A percentile compares a stretch with the other conserved stretches of the same genome.
These are phyloP conservation scores for Globisporangium barbulae DNA, from an alignment of 352 stramenopile genomes.

Conservation along the genomic window DNA sequence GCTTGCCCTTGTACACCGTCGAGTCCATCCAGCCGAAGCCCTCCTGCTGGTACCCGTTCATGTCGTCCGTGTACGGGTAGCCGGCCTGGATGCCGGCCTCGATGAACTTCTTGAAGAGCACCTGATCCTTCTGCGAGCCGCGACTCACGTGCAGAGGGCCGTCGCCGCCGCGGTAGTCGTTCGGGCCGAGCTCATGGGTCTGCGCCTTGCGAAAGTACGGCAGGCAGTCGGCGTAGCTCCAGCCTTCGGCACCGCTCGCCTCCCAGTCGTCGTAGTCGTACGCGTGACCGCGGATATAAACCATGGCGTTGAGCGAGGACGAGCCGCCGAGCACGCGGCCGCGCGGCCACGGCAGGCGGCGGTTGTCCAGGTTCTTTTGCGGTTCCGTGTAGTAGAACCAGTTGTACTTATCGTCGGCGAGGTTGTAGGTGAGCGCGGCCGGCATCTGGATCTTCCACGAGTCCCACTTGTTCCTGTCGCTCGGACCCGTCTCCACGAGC, in stretches of 20 bases:
- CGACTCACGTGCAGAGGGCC: conserved; percentile 78
- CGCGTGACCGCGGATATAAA: conserved; percentile 88
- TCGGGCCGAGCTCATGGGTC: conserved; percentile 64
- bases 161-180: conserved; percentile 82
- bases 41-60: conserved; percentile 89
- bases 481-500: conserved; percentile 88
- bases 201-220: conserved; percentile 89
- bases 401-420: conserved; percentile 84
- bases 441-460: conserved; percentile 92
- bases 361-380: conserved; percentile 80
- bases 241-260: conserved; percentile 58
- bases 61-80: conserved; percentile 87
- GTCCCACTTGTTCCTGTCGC: conserved; percentile 80
- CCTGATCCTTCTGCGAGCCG: conserved; percentile 73
- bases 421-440: conserved; percentile 82
- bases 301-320: conserved; percentile 89
- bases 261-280: conserved; percentile 89
- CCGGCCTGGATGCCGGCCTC: conserved; percentile 81
- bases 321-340: conserved; percentile 87
- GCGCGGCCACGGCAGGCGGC: conserved; percentile 78
- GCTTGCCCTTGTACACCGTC: conserved; percentile 77
- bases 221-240: conserved; percentile 86
- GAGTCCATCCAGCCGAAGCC: conserved; percentile 91
- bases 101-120: conserved; percentile 90
- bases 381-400: conserved; percentile 86